Evolutionary conservation across 768 basidiomycete genomes (phyloP).

Genomic region (Kwoniella bestiolae): DNA sequence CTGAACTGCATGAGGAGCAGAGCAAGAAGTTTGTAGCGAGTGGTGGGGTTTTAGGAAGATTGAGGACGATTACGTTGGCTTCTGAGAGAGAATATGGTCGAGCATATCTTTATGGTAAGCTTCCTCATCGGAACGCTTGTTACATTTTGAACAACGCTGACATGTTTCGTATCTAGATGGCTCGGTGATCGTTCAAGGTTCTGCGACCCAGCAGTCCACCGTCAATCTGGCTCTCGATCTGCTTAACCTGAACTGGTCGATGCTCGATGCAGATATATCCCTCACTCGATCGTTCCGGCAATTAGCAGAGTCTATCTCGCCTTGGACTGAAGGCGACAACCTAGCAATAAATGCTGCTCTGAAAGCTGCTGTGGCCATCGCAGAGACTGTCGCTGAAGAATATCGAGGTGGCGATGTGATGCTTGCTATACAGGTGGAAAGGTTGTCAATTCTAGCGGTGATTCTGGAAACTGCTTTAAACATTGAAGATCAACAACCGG

Average conservation of each 20-base stretch:
- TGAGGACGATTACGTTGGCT: slow-evolving; percentile 68
- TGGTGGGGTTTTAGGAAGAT: slow-evolving; percentile 68
- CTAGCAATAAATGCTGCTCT: slow-evolving; percentile 66
- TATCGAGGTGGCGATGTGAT: slow-evolving; percentile 80
- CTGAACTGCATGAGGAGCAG: slow-evolving; percentile 70
- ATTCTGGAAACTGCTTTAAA: slow-evolving; percentile 83
- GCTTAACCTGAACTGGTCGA: slow-evolving; percentile 84
- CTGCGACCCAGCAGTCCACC: slow-evolving; percentile 57
- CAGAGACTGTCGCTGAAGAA: slow-evolving; percentile 71
- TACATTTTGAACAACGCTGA: not conserved
- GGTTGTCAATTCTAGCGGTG: slow-evolving; percentile 73
- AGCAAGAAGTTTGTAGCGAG: slow-evolving; percentile 61
- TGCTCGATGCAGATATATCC: slow-evolving; percentile 75
- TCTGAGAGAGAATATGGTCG: slow-evolving; percentile 79
- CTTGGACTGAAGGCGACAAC: slow-evolving; percentile 69
- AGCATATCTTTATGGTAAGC: slow-evolving; percentile 72
- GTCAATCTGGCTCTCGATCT: slow-evolving; percentile 67
- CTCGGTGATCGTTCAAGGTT: slow-evolving; percentile 11
- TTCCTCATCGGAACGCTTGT: slow-evolving; percentile 15
- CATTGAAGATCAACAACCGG: slow-evolving; percentile 54
- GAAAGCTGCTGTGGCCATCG: slow-evolving; percentile 67
- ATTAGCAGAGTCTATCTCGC: slow-evolving; percentile 68
- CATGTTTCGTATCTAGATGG: slow-evolving; percentile 33
- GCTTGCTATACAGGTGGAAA: slow-evolving; percentile 74
- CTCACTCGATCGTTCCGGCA: slow-evolving; percentile 78